Conservation (phyloP, 73 alveolate genomes). For the Tetrahymena borealis region DNA sequence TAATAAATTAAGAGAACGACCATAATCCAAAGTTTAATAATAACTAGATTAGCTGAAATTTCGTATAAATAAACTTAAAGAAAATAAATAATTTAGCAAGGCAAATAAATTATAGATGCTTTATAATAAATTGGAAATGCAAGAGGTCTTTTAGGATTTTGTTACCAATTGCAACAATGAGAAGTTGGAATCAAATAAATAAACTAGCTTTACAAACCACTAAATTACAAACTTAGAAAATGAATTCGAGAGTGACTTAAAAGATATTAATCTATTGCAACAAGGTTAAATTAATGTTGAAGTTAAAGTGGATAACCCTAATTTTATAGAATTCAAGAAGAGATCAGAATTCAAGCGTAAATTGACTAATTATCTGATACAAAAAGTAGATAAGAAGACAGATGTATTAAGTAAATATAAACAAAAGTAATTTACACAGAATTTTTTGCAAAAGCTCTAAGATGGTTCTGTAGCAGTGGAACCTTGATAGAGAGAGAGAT, state of each 20-base stretch:
- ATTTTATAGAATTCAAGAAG: neutral
- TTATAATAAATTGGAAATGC: neutral
- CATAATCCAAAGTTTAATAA: neutral
- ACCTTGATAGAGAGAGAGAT: neutral
- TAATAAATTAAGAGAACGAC: too few relatives aligned
- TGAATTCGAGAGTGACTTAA: neutral
- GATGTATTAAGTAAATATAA: neutral
- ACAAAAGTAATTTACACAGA: neutral
- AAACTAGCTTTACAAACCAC: neutral
- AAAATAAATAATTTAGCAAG: neutral
- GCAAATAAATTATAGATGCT: neutral
- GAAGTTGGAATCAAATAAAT: neutral
- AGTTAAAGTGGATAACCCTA: neutral
- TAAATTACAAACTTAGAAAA: neutral
- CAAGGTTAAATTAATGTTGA: neutral
- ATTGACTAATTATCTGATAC: neutral
- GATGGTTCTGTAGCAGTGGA: neutral
- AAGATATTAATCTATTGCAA: neutral
- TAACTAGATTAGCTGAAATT: neutral
- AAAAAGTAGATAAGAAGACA: neutral
- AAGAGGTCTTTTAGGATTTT: neutral
- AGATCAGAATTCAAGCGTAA: neutral
- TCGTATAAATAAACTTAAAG: neutral
- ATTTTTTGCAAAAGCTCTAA: neutral
- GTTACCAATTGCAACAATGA: neutral